Conservation (phyloP, 192 early-diverging fungal species). For the Umbelopsis sp. region DNA sequence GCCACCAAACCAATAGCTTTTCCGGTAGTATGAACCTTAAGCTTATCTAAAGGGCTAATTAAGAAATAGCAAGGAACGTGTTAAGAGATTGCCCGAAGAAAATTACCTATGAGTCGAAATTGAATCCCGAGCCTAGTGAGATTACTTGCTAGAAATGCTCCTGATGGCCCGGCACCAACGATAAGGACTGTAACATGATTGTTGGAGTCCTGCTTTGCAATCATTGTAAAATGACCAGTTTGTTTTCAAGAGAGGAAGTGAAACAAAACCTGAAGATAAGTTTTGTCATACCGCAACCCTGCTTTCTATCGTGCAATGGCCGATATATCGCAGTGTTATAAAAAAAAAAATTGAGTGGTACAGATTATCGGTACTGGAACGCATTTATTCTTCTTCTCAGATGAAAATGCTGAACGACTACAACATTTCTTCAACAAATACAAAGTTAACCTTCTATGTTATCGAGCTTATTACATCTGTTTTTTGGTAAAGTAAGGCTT, state of each 20-base stretch:
- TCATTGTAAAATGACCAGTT: neutral
- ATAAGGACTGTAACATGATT: constrained; percentile 20
- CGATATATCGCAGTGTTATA: neutral
- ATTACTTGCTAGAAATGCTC: constrained; percentile 15
- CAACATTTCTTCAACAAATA: too few relatives aligned
- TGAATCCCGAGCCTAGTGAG: constrained; percentile 26
- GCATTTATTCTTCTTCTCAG: too few relatives aligned
- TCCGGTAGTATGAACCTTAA: constrained; percentile 11
- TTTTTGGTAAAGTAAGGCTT: too few relatives aligned
- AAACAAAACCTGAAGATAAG: neutral
- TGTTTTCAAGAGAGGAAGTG: neutral
- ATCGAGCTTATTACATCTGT: too few relatives aligned
- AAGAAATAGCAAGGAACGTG: too few relatives aligned
- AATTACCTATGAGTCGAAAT: constrained; percentile 23
- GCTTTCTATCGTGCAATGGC: neutral
- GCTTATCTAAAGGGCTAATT: neutral
- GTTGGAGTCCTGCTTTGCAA: neutral
- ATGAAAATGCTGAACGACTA: too few relatives aligned
- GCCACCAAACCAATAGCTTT: neutral
- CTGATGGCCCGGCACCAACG: constrained; percentile 19
- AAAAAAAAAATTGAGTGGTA: neutral
- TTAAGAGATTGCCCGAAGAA: neutral
- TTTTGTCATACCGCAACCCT: neutral
- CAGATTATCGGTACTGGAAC: too few relatives aligned
- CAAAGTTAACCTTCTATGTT: too few relatives aligned